A percentile compares a stretch with the other conserved stretches of the same genome.
These are phyloP conservation scores for Pythium myriotylum DNA, from an alignment of 352 stramenopile genomes.

Conservation along the genomic window DNA sequence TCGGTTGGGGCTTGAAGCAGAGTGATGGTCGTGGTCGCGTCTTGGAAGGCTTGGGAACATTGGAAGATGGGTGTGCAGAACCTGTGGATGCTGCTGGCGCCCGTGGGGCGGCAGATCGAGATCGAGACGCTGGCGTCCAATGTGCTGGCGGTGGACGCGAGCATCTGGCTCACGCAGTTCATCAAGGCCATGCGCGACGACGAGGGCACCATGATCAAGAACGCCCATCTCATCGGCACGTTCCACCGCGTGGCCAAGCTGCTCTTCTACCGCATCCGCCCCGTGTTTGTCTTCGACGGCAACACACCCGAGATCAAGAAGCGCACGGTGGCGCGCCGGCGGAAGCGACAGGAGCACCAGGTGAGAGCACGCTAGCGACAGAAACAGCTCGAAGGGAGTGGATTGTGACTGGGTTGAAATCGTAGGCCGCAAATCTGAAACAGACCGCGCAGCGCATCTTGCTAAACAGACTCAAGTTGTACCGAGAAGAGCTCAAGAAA, in stretches of 20 bases:
- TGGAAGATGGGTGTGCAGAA: slow-evolving; percentile 99
- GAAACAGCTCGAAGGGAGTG: no score
- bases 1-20: slow-evolving; percentile 20
- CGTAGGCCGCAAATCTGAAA: slow-evolving; percentile 80
- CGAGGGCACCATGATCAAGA: slow-evolving; percentile 94
- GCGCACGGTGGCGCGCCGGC: slow-evolving; percentile 65
- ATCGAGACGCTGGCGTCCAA: slow-evolving; percentile 97
- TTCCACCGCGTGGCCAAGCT: slow-evolving; percentile 94
- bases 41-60: neutral
- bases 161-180: slow-evolving; percentile 99
- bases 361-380: slow-evolving; percentile 13
- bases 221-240: slow-evolving; percentile 95
- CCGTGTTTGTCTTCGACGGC: slow-evolving; percentile 99
- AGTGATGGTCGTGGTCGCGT: slow-evolving; percentile 22
- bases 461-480: slow-evolving; percentile 87
- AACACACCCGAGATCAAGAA: slow-evolving; percentile 97
- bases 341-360: slow-evolving; percentile 69
- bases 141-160: slow-evolving; percentile 97
- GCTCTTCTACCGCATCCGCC: slow-evolving; percentile 96
- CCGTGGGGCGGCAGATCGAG: slow-evolving; percentile 95
- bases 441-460: slow-evolving; percentile 95
- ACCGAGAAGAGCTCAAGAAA: slow-evolving; percentile 67
- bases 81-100: slow-evolving; percentile 97
- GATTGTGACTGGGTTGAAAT: no score
- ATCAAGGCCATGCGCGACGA: slow-evolving; percentile 98